phyloP scores from a whole-genome alignment of 2,329 filamentous ascomycete species.

The Aspergillus clavatus region DNA sequence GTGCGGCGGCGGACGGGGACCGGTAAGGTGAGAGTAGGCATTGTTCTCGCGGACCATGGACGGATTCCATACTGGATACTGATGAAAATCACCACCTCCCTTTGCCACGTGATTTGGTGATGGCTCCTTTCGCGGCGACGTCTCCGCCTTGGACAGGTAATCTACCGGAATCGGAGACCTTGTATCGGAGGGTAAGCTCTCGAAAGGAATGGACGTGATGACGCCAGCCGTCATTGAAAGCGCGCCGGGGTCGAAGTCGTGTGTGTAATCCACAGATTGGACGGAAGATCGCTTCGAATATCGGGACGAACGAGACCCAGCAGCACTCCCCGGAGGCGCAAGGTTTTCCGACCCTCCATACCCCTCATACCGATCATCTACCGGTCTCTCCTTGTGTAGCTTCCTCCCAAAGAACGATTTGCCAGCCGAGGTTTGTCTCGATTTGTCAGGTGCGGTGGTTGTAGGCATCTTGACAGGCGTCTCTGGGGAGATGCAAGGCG shows the following conservation, averaged over 20 bases:
- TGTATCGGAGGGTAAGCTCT: conserved; percentile 60
- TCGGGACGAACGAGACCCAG: conserved; percentile 66
- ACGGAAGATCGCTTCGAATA: conserved; percentile 68
- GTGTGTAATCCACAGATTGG: conserved; percentile 65
- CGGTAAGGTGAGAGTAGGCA: conserved; percentile 54
- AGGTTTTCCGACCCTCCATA: conserved; percentile 56
- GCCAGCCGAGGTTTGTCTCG: conserved; percentile 73
- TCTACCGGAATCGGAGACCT: conserved; percentile 69
- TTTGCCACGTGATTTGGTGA: conserved; percentile 81
- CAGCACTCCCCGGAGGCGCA: conserved; percentile 57
- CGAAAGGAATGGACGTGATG: conserved; percentile 84
- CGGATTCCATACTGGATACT: conserved; percentile 72
- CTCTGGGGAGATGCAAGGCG: conserved; percentile 27
- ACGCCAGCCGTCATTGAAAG: conserved; percentile 73
- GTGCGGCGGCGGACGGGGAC: conserved; percentile 57
- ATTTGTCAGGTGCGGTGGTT: conserved; percentile 66
- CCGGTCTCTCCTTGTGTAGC: conserved; percentile 67
- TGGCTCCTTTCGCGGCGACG: conserved; percentile 61
- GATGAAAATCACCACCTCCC: conserved; percentile 72
- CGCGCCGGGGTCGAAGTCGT: conserved; percentile 55
- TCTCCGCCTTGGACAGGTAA: conserved; percentile 63
- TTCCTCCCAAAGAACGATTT: conserved; percentile 84
- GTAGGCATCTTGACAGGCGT: conserved; percentile 45
- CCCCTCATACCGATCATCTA: conserved; percentile 58
- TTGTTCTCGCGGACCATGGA: conserved; percentile 46